Percentiles rank a stretch among this genome's conserved stretches.
Conservation (phyloP, 208 protist species). For the Jaenimonas drosophilae region DNA sequence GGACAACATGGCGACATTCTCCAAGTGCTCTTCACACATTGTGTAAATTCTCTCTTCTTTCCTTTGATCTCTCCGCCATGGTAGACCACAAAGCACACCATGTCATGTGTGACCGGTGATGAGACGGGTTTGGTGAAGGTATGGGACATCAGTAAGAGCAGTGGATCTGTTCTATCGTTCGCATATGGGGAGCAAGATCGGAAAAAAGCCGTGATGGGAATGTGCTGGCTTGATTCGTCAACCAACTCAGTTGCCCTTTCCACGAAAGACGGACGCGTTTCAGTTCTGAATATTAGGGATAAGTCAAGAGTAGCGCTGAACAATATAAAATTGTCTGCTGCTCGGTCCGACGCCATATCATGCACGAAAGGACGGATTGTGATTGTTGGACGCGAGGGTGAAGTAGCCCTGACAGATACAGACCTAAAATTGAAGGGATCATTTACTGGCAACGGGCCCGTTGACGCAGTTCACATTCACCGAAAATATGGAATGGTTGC, state of each 20-base stretch:
- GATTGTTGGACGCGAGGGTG: slow-evolving; percentile 33
- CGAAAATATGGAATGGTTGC: slow-evolving; percentile 66
- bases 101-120: slow-evolving; percentile 77
- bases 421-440: slow-evolving; percentile 10
- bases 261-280: slow-evolving; percentile 47
- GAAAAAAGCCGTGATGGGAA: slow-evolving; percentile 42
- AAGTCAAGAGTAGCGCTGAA: slow-evolving; percentile 14
- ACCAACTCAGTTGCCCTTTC: slow-evolving; percentile 52
- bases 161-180: slow-evolving; percentile 47
- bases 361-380: slow-evolving; percentile 51
- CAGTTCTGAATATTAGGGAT: slow-evolving; percentile 28
- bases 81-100: slow-evolving; percentile 8
- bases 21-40: neutral
- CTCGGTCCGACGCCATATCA: slow-evolving; percentile 41
- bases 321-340: slow-evolving; percentile 26
- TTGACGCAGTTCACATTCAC: slow-evolving; percentile 70
- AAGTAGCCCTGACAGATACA: slow-evolving; percentile 22
- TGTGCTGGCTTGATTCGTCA: slow-evolving; percentile 63
- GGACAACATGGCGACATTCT: neutral
- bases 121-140: slow-evolving; percentile 78
- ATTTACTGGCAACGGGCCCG: slow-evolving; percentile 31
- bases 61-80: slow-evolving; percentile 2
- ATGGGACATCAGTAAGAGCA: slow-evolving; percentile 71
- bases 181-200: slow-evolving; percentile 61
- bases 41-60: slow-evolving; percentile 2